Base-by-base conservation (phyloP, 768 basidiomycete genomes). In the Sporobolomyces pararoseus region DNA sequence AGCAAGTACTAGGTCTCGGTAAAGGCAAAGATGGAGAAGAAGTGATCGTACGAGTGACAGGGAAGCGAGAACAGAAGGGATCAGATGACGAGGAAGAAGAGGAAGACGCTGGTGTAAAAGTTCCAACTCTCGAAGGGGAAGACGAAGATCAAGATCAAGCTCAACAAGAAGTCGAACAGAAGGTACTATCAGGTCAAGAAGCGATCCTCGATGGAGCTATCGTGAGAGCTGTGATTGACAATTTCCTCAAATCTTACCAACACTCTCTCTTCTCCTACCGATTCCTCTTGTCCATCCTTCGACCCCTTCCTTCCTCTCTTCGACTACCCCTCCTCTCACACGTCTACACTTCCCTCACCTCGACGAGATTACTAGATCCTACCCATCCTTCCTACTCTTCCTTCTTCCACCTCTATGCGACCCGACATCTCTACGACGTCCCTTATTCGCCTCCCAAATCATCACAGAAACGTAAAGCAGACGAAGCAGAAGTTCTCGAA, bases 161-260 rank as follows among this genome's bases (percentile, higher is more conserved):
- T 47, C 77, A 79, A 35, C 80, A 78, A 4, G 72, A 81, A 51
- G 81, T 80, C 39, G 83, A 81, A 21, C 82, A 81, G 46, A 84
- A 84, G 55, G 81, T 77, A 4, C 44, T 65, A 6, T 59, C 82
- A 51, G 88, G 88, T 25, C 82, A 88, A 59, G 82, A 81, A 76
- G 84, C 84, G 50, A 86, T 92, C 77, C 83, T 91, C 83, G 82
- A 86, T 59, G 91, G 91, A 31, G 89, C 84, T 5, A 90, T 91
- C 75, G 88, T 90, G 46, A 86, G 85, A 77, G 83, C 86, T 51
- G 89, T 89, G n/a, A 85, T 92, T 57, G 81, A 82, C 25, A 88
- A 84, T 72, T 91, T 91, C 35, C 84, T 83, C 16, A 83, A 88
- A 85, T 58, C 69, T 12, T 53, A 70, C 47, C 16, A 29, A 35